A percentile compares a stretch with the other conserved stretches of the same genome.
Conservation (phyloP, 2,329 filamentous ascomycete species). For the Canariomyces notabilis region DNA sequence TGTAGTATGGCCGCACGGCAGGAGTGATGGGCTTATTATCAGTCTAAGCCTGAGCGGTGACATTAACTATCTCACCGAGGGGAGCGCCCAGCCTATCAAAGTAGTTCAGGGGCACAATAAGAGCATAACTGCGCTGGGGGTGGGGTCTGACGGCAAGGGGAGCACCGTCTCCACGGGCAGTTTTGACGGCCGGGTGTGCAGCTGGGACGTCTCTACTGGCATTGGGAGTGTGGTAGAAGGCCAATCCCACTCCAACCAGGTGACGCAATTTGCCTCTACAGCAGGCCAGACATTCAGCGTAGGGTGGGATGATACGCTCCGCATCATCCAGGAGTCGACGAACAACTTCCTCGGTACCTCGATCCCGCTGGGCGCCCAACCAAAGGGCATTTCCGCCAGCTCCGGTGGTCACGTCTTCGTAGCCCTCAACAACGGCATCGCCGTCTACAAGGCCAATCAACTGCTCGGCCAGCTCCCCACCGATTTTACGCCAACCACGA, state of each 20-base stretch:
- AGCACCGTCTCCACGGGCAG: constrained; percentile 81
- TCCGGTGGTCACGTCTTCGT: constrained; percentile 50
- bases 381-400: constrained; percentile 64
- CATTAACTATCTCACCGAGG: constrained; percentile 79
- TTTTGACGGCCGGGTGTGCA: constrained; percentile 81
- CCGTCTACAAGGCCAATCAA: constrained; percentile 55
- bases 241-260: constrained; percentile 77
- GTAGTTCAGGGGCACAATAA: constrained; percentile 86
- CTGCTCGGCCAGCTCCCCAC: constrained; percentile 56
- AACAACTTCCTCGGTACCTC: constrained; percentile 69
- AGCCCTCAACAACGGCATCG: constrained; percentile 49
- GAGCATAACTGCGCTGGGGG: constrained; percentile 73
- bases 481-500: constrained; percentile 60
- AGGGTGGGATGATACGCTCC: constrained; percentile 90
- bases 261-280: constrained; percentile 65
- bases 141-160: constrained; percentile 49
- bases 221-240: constrained; percentile 69
- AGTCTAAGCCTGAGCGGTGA: constrained; percentile 85
- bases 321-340: constrained; percentile 68
- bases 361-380: constrained; percentile 69
- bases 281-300: constrained; percentile 71
- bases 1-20: constrained; percentile 79
- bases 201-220: constrained; percentile 74
- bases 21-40: constrained; percentile 82
- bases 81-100: constrained; percentile 61